These are phyloP conservation scores for Protoeuglena noctilucae DNA, from an alignment of 139 green algal genomes.

Conservation along the genomic window DNA sequence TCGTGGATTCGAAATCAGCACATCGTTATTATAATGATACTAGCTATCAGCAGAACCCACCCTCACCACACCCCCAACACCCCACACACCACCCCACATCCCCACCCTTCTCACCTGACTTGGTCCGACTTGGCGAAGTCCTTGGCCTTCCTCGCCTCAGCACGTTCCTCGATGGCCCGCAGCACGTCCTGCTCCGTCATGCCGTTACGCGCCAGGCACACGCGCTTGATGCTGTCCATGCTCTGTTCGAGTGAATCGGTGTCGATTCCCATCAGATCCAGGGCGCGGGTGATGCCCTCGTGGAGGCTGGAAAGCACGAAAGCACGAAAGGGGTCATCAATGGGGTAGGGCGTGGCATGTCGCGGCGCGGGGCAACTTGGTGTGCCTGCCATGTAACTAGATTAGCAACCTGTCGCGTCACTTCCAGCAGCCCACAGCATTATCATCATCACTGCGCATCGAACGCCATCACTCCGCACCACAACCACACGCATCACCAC, in stretches of 20 bases:
- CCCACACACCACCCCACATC: too few species aligned
- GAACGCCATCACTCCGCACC: constrained; percentile 19
- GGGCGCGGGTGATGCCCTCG: neutral
- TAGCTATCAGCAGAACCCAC: neutral
- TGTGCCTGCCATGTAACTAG: too few species aligned
- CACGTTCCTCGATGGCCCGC: constrained; percentile 6
- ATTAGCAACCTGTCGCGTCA: too few species aligned
- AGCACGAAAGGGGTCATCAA: neutral
- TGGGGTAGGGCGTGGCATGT: neutral
- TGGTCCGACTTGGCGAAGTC: constrained; percentile 38
- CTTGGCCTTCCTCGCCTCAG: constrained; percentile 43
- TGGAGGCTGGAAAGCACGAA: constrained; percentile 5
- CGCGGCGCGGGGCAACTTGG: constrained; percentile 32
- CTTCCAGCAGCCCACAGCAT: constrained; percentile 42
- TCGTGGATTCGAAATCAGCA: neutral
- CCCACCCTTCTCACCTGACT: neutral
- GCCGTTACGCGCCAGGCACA: constrained; percentile 26
- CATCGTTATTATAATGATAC: neutral
- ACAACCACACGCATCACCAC: constrained; percentile 16
- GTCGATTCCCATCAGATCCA: neutral
- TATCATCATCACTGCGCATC: constrained; percentile 14
- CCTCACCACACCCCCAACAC: neutral
- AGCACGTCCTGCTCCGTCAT: constrained; percentile 18
- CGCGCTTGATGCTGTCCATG: constrained; percentile 36
- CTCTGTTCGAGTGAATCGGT: constrained; percentile 28